These are phyloP conservation scores for Picea engelmannii DNA, from an alignment of 83 land plant species.

Conservation along the genomic window DNA sequence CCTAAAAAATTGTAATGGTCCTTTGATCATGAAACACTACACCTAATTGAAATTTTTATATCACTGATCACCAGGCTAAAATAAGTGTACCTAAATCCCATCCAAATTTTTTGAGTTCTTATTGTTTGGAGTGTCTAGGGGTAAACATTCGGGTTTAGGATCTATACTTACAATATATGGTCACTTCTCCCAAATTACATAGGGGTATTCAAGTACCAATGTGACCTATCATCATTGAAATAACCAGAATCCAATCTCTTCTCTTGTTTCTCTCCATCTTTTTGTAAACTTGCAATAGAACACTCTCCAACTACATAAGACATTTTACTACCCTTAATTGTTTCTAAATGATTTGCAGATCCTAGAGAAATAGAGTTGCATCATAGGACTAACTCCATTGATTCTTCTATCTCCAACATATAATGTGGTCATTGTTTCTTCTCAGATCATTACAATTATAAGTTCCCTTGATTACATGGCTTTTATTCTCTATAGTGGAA, in stretches of 20 bases:
- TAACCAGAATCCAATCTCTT: neutral
- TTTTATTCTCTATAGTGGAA: too few relatives aligned
- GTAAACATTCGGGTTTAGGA: neutral
- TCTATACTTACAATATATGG: neutral
- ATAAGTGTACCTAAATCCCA: too few relatives aligned
- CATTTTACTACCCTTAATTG: neutral
- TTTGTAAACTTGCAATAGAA: neutral
- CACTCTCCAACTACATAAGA: neutral
- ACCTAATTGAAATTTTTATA: too few relatives aligned
- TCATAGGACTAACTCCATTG: neutral
- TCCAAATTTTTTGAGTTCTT: too few relatives aligned
- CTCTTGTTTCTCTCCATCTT: neutral
- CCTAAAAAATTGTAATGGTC: too few relatives aligned
- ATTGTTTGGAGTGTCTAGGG: neutral
- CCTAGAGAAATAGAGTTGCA: neutral
- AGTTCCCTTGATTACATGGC: too few relatives aligned
- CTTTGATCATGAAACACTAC: too few relatives aligned
- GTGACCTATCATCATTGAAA: conserved; percentile 14
- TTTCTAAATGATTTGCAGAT: neutral
- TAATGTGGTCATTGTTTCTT: too few relatives aligned
- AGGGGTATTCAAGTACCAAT: conserved; percentile 39
- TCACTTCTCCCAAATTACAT: conserved; percentile 28
- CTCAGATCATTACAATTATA: too few relatives aligned
- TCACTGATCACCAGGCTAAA: too few relatives aligned
- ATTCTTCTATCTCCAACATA: neutral